Percentiles rank a stretch among this genome's conserved stretches.
These are phyloP conservation scores for Aspergillus pseudonomiae DNA, from an alignment of 2,329 filamentous ascomycete species.

Conservation along the genomic window DNA sequence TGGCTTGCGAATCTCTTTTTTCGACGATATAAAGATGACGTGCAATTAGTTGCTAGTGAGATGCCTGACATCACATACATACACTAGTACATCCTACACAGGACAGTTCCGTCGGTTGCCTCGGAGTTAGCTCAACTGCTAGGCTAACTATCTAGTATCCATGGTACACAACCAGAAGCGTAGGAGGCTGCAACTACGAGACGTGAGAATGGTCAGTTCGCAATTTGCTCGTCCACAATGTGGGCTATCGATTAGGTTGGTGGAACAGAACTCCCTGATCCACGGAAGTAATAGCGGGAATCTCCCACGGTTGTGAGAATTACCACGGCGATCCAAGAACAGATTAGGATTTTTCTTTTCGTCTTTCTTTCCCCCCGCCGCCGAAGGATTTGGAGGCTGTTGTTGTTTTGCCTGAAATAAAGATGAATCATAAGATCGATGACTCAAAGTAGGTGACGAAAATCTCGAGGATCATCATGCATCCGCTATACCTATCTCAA, in stretches of 20 bases:
- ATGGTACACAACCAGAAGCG: conserved; percentile 11
- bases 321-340: not conserved
- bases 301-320: conserved; percentile 20
- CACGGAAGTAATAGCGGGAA: conserved; percentile 25
- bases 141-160: not conserved
- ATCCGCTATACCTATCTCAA: not conserved
- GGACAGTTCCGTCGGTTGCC: not conserved
- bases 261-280: conserved; percentile 21
- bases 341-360: not conserved
- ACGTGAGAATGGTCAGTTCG: conserved; percentile 9
- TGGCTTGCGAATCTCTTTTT: conserved; percentile 7
- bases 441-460: not conserved
- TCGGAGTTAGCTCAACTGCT: conserved; percentile 1
- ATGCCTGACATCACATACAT: conserved; percentile 19
- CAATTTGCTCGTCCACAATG: conserved; percentile 9
- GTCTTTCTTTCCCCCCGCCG: not conserved
- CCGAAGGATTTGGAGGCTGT: not conserved
- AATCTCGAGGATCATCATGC: not conserved
- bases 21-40: not conserved
- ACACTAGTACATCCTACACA: conserved; percentile 1
- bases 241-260: conserved; percentile 22
- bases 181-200: conserved; percentile 5
- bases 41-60: conserved; percentile 5
- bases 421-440: not conserved
- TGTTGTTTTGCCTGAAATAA: not conserved